Conservation (phyloP, 345 rosid species). For the Luvunga scandens region DNA sequence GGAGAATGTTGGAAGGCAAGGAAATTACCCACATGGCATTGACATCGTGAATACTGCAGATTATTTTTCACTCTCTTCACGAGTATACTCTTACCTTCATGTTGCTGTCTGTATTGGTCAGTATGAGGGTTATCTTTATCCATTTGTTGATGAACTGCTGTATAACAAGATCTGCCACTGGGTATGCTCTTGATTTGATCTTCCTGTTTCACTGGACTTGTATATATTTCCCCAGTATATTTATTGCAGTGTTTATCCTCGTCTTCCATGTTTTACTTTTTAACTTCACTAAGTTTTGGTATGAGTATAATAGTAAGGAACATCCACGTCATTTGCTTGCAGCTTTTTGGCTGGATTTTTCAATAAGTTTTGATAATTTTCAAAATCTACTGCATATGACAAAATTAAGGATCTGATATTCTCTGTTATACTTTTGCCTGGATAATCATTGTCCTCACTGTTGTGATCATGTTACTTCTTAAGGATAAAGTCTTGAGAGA, state of each 20-base stretch:
- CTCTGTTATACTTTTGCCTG: background rate
- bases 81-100: slow-evolving; percentile 73
- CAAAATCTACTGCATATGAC: background rate
- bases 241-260: background rate
- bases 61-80: slow-evolving; percentile 95
- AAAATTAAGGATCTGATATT: background rate
- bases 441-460: background rate
- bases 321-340: background rate
- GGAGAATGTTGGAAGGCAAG: slow-evolving; percentile 99
- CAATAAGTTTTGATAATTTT: background rate
- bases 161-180: slow-evolving; percentile 87
- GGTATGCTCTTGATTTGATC: slow-evolving; percentile 52
- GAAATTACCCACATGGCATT: slow-evolving; percentile 94
- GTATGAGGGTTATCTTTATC: slow-evolving; percentile 78
- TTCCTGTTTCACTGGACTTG: background rate
- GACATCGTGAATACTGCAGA: slow-evolving; percentile 94
- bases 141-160: slow-evolving; percentile 88
- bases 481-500: slow-evolving; percentile 96
- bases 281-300: background rate
- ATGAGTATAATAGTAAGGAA: background rate
- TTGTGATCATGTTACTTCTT: background rate
- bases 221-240: background rate
- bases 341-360: background rate
- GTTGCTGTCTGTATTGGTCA: slow-evolving; percentile 80
- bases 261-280: background rate